Evolutionary conservation across 2,329 filamentous ascomycete species (phyloP).

Genomic region (Hirsutella minnesotensis): DNA sequence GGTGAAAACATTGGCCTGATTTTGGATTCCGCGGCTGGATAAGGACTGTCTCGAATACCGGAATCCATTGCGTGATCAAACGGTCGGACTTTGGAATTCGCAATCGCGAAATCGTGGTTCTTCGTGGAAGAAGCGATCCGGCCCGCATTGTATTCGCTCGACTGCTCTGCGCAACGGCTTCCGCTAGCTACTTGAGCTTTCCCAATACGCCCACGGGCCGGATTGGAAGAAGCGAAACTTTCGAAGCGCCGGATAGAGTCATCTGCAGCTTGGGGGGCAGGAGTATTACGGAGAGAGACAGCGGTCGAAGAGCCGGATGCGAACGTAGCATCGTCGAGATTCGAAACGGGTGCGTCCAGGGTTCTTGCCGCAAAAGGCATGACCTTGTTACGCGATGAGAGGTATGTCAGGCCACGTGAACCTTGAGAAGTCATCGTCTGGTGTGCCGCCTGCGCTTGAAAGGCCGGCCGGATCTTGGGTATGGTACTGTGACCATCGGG

Average conservation of each 20-base stretch:
- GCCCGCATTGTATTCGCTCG: neutral
- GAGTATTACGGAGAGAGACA: neutral
- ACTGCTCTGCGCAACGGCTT: neutral
- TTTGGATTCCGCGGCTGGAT: conserved; percentile 1
- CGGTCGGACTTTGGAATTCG: conserved; percentile 4
- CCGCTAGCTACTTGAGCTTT: neutral
- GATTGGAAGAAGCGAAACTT: neutral
- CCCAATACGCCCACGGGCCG: neutral
- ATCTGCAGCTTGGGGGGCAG: neutral
- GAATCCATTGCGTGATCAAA: neutral
- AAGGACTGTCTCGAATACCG: neutral
- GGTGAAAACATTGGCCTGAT: conserved; percentile 2
- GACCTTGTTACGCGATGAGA: conserved; percentile 8
- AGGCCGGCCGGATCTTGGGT: conserved; percentile 15
- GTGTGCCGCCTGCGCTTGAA: conserved; percentile 7
- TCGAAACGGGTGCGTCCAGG: neutral
- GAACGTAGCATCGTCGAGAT: neutral
- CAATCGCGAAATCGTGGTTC: neutral
- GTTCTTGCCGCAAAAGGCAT: conserved; percentile 6
- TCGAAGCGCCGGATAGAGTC: neutral
- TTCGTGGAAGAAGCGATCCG: neutral
- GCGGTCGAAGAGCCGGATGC: conserved; percentile 5
- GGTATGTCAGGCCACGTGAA: conserved; percentile 2
- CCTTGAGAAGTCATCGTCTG: conserved; percentile 1
- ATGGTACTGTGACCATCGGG: conserved; percentile 10